Base-by-base conservation (phyloP, 495 filamentous ascomycete species). In the Podospora pseudopauciseta region DNA sequence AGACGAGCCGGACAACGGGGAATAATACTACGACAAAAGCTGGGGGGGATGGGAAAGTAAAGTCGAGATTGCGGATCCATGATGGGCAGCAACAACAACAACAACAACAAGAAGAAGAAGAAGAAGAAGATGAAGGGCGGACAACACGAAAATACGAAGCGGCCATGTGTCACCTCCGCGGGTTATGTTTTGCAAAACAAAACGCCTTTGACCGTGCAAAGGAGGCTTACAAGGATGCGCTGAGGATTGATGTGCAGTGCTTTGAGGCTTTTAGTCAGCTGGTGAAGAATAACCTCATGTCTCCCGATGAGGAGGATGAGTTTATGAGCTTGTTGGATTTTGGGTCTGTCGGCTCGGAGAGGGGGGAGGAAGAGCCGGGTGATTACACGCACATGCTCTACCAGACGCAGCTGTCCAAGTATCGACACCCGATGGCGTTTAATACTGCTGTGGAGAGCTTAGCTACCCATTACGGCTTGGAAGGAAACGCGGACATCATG, bases 191-290 rank as follows among this genome's bases (percentile, higher is more conserved):
- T 74, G 94, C 95, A 19, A 97, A 97, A 78, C 92, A 96, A 79
- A 99, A 98, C 78, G 91, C 94, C 16, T 98, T 97, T 71, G 96
- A 99, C 74, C 89, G 94, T 28, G 95, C 95, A 49, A 97, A 97
- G 73, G 93, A 97, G 73, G 97, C 96, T 80, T 99, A 97, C 83
- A 97, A 97, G 80, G 92, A 96, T 72, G 95, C 95, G 6, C 92
- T 98, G 56, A 85, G 91, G 60, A 97, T 99, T 74, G 96, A 99
- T 76, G 93, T 98, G 5, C 94, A 97, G 76, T 99, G 95, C 78
- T 98, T 96, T 74, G 95, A 99, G 76, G 95, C 95, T 3, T 98
- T 98, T 74, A 94, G 97, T 67, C 93, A 97, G 78, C 85, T 99
- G 62, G 97, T 97, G 90, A 93, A 94, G 81, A 98, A 98, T 78